phyloP scores from a whole-genome alignment of 768 basidiomycete genomes.

The Phylloporus sp. region DNA sequence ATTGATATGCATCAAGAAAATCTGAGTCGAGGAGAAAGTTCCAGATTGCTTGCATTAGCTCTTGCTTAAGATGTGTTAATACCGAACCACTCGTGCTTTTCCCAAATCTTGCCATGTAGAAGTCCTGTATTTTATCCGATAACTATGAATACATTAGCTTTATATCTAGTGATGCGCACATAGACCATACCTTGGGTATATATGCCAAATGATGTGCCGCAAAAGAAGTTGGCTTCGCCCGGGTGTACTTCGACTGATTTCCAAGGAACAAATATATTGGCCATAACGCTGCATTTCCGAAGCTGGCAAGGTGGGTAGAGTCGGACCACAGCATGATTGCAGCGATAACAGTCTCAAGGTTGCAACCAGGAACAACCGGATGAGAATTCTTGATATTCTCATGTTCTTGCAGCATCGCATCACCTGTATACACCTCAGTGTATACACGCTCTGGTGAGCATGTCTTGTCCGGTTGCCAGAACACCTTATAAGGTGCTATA shows the following conservation, averaged over 20 bases:
- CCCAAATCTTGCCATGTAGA: background rate
- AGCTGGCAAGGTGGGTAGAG: conserved; percentile 21
- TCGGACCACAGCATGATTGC: conserved; percentile 27
- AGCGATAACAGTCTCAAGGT: conserved; percentile 15
- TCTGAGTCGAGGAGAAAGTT: conserved; percentile 20
- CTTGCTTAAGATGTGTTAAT: conserved; percentile 7
- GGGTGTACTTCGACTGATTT: conserved; percentile 7
- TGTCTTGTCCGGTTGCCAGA: conserved; percentile 3
- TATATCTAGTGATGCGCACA: no score
- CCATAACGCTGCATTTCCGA: conserved; percentile 17
- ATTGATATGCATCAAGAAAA: conserved; percentile 20
- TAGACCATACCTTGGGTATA: conserved; percentile 9
- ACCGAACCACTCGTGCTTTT: background rate
- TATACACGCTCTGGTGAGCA: conserved; percentile 12
- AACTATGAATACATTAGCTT: no score
- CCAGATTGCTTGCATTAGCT: conserved; percentile 22
- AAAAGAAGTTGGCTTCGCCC: conserved; percentile 1
- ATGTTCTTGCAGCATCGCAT: conserved; percentile 14
- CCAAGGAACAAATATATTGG: conserved; percentile 12
- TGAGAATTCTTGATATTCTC: conserved; percentile 3
- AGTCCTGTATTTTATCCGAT: background rate
- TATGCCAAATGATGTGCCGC: conserved; percentile 22
- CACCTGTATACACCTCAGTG: conserved; percentile 22
- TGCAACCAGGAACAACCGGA: conserved; percentile 4
- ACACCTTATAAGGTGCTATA: conserved; percentile 12